Base-by-base conservation (phyloP, 352 stramenopile genomes). In the Phytophthora ohioensis region DNA sequence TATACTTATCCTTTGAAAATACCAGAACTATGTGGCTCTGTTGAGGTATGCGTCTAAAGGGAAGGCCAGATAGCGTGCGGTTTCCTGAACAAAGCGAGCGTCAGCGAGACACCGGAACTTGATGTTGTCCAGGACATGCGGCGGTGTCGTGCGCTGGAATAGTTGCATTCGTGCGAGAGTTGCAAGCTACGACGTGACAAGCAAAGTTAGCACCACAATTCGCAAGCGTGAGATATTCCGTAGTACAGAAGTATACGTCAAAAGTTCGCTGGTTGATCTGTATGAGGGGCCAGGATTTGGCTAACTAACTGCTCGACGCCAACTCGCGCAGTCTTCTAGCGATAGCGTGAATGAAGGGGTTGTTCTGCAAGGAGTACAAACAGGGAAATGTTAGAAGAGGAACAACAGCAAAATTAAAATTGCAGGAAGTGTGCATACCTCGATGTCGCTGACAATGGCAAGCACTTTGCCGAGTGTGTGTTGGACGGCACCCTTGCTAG, bases 101-200 rank as follows among this genome's bases (percentile, higher is more conserved):
- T 93, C 85, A 12, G 88, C 88, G 5, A 94, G 75, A 39, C 88
- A 93, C 8, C 88, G 86, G 52, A 93, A 92, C 46, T 90, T 90
- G 36, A 92, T 87, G 51, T 93, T 82, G 68, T 94, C 88, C 15
- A 94, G 71, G 51, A 84, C 80, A 36, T 88, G 81, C 1, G 84
- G 80, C 53, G 85, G 67, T 15, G 88, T 93, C 10, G 83, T 85
- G 41, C 86, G 86, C 61, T 95, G 88, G 54, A 95, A 80, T 9
- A 95, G 78, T 53, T 91, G 84, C 73, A 95, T 91, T 15, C 88
- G 85, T 41, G 92, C 74, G 2, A 95, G 80, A 52, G 84, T 88
- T 41, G 85, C 80, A 5, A 95, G 71, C 86, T 95, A 57, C 58
- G 21, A 39, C 2, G 53, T 8, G 11, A 57, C 30, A 41, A 31